Base-by-base conservation (phyloP, 129 eudicot genomes). In the Artemisia annua region DNA sequence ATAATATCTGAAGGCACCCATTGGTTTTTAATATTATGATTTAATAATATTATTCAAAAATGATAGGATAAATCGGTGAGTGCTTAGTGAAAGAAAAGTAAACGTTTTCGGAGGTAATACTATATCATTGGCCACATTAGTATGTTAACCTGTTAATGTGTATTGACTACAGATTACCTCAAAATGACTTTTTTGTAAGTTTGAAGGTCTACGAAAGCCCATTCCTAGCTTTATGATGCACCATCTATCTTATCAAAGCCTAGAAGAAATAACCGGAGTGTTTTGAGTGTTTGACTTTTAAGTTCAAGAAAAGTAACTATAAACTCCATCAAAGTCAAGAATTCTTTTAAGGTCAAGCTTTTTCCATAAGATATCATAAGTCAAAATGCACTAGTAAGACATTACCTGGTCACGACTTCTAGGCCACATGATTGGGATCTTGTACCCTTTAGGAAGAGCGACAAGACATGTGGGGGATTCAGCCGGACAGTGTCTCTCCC, bases 401-500 rank as follows among this genome's bases (percentile, higher is more conserved):
- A 6, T 58, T 76, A 86, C 90, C 85, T 80, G 82, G 5, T 86
- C 81, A 72, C 87, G 82, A 81, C 90, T 86, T 60, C 13, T 76
- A 26, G 90, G 87, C 90, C 90, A 86, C 71, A 65, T 70, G 70
- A 86, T 75, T 35, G 85, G 75, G 49, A 55, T 75, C 67, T 70
- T 81, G 79, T 86, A 86, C 17, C 85, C 83, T 66, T 74, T 59
- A 28, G 87, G 90, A 70, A 80, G 66, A 5, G 85, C 73, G 49
- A 86, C 81, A 30, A 86, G 67, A 74, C 90, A 86, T 14, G 87
- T 86, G 5, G 90, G 90, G 13, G 90, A 74, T 49, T 83, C 81
- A 16, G 67, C 75, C 1, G 90, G 90, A 67, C 90, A 86, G 46
- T 86, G 90, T 53, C 90, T 83, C 63, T 86, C 90, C 57, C 87